Conservation (phyloP, 805 yeast genomes). For the Candida ponderosae region DNA sequence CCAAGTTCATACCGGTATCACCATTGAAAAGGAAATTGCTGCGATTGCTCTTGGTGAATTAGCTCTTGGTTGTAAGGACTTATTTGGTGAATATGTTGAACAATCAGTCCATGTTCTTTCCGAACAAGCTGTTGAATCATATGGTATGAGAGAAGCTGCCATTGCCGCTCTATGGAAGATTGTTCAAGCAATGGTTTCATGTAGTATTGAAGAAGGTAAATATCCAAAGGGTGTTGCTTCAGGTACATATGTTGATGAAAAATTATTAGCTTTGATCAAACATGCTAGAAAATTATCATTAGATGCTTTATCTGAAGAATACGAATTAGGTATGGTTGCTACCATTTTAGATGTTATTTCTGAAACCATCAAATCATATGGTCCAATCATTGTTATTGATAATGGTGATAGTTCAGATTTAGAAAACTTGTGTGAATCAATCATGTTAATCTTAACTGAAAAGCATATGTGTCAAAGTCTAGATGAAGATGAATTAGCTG, state of each 20-base stretch:
- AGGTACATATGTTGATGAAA: slow-evolving; percentile 50
- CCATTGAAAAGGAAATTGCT: slow-evolving; percentile 95
- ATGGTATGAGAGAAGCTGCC: slow-evolving; percentile 87
- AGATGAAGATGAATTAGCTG: slow-evolving; percentile 56
- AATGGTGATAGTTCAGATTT: slow-evolving; percentile 48
- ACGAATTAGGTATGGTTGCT: slow-evolving; percentile 75
- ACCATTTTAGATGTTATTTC: slow-evolving; percentile 67
- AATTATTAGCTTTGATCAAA: slow-evolving; percentile 50
- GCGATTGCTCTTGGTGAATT: slow-evolving; percentile 83
- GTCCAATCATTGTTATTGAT: slow-evolving; percentile 63
- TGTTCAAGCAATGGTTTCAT: slow-evolving; percentile 57
- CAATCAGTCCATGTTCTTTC: slow-evolving; percentile 53
- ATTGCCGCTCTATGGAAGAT: slow-evolving; percentile 78
- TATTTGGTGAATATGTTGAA: slow-evolving; percentile 73
- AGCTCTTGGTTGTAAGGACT: slow-evolving; percentile 78
- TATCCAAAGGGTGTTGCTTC: slow-evolving; percentile 61
- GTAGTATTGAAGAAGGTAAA: slow-evolving; percentile 38
- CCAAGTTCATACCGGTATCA: slow-evolving; percentile 89
- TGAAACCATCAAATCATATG: slow-evolving; percentile 61
- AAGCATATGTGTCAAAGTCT: slow-evolving; percentile 79
- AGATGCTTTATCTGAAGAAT: slow-evolving; percentile 64
- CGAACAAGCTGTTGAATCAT: slow-evolving; percentile 76
- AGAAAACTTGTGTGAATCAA: slow-evolving; percentile 61
- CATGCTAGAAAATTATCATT: slow-evolving; percentile 63
- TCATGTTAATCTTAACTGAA: slow-evolving; percentile 68